These are phyloP conservation scores for Beauveria rudraprayagi DNA, from an alignment of 2,329 filamentous ascomycete genomes.

Conservation along the genomic window DNA sequence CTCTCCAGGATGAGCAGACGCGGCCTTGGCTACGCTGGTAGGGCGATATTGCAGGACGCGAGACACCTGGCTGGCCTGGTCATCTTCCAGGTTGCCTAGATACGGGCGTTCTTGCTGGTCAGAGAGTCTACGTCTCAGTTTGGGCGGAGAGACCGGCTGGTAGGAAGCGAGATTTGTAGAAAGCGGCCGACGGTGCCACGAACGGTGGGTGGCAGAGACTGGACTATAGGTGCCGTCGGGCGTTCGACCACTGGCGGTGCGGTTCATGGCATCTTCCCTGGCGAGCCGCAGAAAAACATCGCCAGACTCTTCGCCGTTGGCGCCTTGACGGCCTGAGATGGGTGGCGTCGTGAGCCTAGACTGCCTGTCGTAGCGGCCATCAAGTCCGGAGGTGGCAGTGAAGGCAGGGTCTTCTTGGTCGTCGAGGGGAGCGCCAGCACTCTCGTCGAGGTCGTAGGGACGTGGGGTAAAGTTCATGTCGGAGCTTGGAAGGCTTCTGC, in stretches of 20 bases:
- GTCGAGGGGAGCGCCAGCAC: slow-evolving; percentile 31
- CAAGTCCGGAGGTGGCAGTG: slow-evolving; percentile 28
- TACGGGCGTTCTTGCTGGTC: slow-evolving; percentile 44
- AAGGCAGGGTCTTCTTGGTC: slow-evolving; percentile 45
- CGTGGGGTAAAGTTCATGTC: slow-evolving; percentile 43
- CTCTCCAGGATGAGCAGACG: slow-evolving; percentile 30
- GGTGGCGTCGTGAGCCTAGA: slow-evolving; percentile 32
- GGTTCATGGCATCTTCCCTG: slow-evolving; percentile 40
- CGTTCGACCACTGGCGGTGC: slow-evolving; percentile 26
- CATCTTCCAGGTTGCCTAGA: slow-evolving; percentile 34
- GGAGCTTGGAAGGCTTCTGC: slow-evolving; percentile 43
- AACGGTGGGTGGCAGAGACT: slow-evolving; percentile 38
- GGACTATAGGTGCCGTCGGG: slow-evolving; percentile 29
- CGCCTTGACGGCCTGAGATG: slow-evolving; percentile 28
- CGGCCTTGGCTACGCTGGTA: slow-evolving; percentile 33
- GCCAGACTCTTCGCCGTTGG: slow-evolving; percentile 44
- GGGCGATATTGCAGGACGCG: slow-evolving; percentile 39
- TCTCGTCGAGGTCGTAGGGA: slow-evolving; percentile 36
- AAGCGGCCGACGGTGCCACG: slow-evolving; percentile 43
- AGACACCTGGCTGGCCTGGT: slow-evolving; percentile 30
- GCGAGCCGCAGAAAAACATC: slow-evolving; percentile 54
- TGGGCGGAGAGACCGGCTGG: slow-evolving; percentile 42
- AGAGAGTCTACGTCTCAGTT: slow-evolving; percentile 44
- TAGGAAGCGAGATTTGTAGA: slow-evolving; percentile 43
- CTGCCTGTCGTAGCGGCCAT: slow-evolving; percentile 29